These are phyloP conservation scores for Sisymbrium altissimum DNA, from an alignment of 345 rosid species.

Conservation along the genomic window DNA sequence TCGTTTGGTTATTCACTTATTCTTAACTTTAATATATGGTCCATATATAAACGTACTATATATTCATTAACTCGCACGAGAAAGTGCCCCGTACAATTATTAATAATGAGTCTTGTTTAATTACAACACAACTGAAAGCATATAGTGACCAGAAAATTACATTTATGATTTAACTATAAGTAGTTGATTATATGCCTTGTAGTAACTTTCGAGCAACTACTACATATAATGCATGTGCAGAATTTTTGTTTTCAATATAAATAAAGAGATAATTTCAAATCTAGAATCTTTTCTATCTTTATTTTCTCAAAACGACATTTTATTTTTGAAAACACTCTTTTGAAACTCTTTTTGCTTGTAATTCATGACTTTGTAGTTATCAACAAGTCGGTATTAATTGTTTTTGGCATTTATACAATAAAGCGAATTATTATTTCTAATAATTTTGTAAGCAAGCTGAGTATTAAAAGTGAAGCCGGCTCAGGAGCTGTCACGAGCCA, in stretches of 20 bases:
- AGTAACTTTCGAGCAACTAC: background rate
- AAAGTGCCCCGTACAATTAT: no score
- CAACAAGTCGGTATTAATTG: conserved; percentile 23
- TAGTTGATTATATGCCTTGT: background rate
- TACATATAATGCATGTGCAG: background rate
- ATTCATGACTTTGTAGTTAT: conserved; percentile 14
- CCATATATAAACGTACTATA: no score
- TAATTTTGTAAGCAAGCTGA: background rate
- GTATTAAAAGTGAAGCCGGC: conserved; percentile 2
- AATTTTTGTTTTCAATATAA: no score
- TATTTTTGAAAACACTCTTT: background rate
- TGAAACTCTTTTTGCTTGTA: background rate
- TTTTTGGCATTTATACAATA: conserved; percentile 20
- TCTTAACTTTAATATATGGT: no score
- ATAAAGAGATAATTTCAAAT: background rate
- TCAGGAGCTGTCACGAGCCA: background rate
- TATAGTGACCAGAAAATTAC: no score
- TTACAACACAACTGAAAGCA: no score
- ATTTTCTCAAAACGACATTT: background rate
- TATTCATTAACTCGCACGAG: no score
- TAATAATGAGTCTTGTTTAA: no score
- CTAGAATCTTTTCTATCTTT: background rate
- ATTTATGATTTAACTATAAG: no score
- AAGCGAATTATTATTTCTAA: conserved; percentile 5
- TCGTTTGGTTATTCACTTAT: background rate